Evolutionary conservation across 1,139 yeast genomes (phyloP), one percentile per base, ranked within the genome.

Genomic region (Geotrichum klebahnii): DNA sequence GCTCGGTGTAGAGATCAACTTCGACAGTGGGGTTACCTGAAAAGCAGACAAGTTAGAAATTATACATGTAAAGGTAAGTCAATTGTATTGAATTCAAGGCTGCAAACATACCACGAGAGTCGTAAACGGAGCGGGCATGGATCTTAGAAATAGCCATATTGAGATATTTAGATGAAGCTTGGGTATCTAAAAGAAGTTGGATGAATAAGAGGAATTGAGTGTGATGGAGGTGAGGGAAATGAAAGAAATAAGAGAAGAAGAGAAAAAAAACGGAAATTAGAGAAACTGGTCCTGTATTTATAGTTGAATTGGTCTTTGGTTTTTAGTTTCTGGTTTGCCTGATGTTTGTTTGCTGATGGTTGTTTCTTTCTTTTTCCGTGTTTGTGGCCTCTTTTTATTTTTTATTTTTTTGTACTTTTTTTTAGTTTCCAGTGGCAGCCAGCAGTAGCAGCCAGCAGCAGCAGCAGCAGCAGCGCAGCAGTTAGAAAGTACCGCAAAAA

Each of bases 111-210:
- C 96, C 96, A 77, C 97, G 86, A 63, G 96, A 88, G 77, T 89
- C 97, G 82, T 89, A 89, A 73, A 89, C 94, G 77, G 81, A 82
- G 77, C 96, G 86, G 65, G 96, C 86, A 74, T 77, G 81, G 65
- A 87, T 76, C 76, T 88, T 87, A 57, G 79, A 64, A 63, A 78
- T 73, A 61, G 81, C 76, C 81, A 77, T 77, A 66, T 50, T 65
- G 31, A 28, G 8, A n/a, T n/a, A n/a, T n/a, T n/a, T n/a, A n/a
- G n/a, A n/a, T n/a, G n/a, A n/a, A n/a, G n/a, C n/a, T n/a, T n/a
- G n/a, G n/a, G n/a, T n/a, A n/a, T n/a, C n/a, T n/a, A n/a, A n/a
- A n/a, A n/a, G n/a, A n/a, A n/a, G n/a, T n/a, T 20, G 20, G 17
- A 28, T 29, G 43, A n/a, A 17, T 20, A 10, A 28, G 5, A 12